Evolutionary conservation across 2,329 filamentous ascomycete species (phyloP).

Genomic region (Lomentospora prolificans): DNA sequence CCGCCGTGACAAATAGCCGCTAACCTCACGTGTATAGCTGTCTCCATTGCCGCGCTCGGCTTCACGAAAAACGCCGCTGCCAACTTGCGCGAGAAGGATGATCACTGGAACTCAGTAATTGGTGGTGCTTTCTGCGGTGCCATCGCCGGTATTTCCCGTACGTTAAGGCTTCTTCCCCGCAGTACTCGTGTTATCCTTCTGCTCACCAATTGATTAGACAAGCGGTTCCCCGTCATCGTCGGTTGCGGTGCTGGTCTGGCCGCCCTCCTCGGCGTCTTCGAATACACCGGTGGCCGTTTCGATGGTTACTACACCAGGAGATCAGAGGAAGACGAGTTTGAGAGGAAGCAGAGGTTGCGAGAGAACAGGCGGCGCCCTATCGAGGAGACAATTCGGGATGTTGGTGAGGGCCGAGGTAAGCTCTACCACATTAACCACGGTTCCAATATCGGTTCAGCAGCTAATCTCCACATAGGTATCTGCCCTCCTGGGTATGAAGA

Average conservation of each 20-base stretch:
- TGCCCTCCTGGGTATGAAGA: conserved; percentile 75
- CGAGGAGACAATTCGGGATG: conserved; percentile 68
- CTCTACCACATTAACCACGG: conserved; percentile 11
- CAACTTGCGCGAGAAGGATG: conserved; percentile 79
- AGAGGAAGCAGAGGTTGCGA: conserved; percentile 64
- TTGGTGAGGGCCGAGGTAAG: conserved; percentile 83
- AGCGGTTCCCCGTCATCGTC: conserved; percentile 58
- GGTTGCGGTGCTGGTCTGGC: conserved; percentile 54
- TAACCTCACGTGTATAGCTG: conserved; percentile 19
- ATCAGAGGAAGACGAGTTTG: conserved; percentile 57
- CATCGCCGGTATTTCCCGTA: conserved; percentile 44
- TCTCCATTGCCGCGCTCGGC: conserved; percentile 58
- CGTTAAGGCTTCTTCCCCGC: not conserved
- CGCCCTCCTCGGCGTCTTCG: conserved; percentile 50
- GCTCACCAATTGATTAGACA: conserved; percentile 18
- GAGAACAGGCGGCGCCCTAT: conserved; percentile 64
- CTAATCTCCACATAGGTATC: conserved; percentile 49
- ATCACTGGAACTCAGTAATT: conserved; percentile 62
- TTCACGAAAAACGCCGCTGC: conserved; percentile 69
- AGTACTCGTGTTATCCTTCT: not conserved
- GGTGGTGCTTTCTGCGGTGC: conserved; percentile 70
- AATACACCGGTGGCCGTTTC: conserved; percentile 57
- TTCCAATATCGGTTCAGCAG: not conserved
- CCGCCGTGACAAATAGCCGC: too few relatives aligned
- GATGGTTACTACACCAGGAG: conserved; percentile 32